These are phyloP conservation scores for Cladosporium phlei DNA, from an alignment of 2,329 filamentous ascomycete genomes.

Conservation along the genomic window DNA sequence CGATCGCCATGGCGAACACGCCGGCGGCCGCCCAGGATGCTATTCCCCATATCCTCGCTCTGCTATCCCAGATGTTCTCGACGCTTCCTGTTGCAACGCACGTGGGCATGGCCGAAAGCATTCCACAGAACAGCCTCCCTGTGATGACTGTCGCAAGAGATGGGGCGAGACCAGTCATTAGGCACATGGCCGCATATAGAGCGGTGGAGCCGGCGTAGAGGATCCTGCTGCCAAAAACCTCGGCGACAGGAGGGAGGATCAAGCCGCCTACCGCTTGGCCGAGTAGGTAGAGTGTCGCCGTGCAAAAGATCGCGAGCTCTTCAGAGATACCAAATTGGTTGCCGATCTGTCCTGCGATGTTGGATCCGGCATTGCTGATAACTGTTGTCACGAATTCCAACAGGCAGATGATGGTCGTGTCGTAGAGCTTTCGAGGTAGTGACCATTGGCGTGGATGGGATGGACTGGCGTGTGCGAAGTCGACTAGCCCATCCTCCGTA, in stretches of 20 bases:
- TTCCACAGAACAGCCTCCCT: slow-evolving; percentile 41
- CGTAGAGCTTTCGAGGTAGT: slow-evolving; percentile 17
- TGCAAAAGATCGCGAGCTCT: slow-evolving; percentile 10
- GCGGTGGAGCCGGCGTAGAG: slow-evolving; percentile 34
- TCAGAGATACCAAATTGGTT: slow-evolving; percentile 8
- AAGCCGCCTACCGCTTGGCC: slow-evolving; percentile 38
- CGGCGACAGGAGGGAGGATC: slow-evolving; percentile 37
- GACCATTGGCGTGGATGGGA: slow-evolving; percentile 17
- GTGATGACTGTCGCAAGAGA: slow-evolving; percentile 36
- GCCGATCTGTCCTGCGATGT: not conserved
- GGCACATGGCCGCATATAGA: slow-evolving; percentile 32
- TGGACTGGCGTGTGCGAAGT: slow-evolving; percentile 16
- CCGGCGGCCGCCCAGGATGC: not conserved
- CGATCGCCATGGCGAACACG: slow-evolving; percentile 1
- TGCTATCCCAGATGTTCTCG: slow-evolving; percentile 47
- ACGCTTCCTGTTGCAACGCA: slow-evolving; percentile 46
- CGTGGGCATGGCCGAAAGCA: slow-evolving; percentile 45
- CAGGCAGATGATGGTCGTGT: slow-evolving; percentile 21
- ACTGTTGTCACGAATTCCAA: slow-evolving; percentile 21
- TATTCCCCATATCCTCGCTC: slow-evolving; percentile 38
- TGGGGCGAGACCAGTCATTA: slow-evolving; percentile 37
- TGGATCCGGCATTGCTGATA: slow-evolving; percentile 18
- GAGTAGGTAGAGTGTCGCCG: slow-evolving; percentile 29
- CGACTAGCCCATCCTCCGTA: slow-evolving; percentile 17
- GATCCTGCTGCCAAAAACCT: slow-evolving; percentile 34